These are phyloP conservation scores for Russula foetens DNA, from an alignment of 768 basidiomycete genomes.

Conservation along the genomic window DNA sequence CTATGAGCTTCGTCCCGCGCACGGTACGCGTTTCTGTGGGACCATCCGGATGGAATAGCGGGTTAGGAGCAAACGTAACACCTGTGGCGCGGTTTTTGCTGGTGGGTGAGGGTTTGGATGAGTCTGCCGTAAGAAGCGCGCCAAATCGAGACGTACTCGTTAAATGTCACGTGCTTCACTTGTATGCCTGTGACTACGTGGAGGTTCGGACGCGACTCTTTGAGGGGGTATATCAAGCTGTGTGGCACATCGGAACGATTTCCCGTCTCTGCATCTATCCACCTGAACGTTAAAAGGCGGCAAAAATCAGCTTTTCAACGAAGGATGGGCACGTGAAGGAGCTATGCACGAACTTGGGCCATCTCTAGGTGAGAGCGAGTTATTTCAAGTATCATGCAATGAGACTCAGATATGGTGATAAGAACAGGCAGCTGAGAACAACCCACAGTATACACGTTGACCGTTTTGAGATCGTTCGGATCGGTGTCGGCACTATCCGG, in stretches of 20 bases:
- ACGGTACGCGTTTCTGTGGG: neutral
- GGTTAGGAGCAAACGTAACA: slow-evolving; percentile 29
- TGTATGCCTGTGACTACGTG: slow-evolving; percentile 26
- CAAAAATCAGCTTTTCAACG: neutral
- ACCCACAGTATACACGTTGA: slow-evolving; percentile 26
- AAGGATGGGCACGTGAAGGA: neutral
- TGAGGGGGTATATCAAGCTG: slow-evolving; percentile 29
- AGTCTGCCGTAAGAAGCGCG: too few relatives aligned
- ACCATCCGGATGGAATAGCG: slow-evolving; percentile 20
- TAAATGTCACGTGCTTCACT: slow-evolving; percentile 30
- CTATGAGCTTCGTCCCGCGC: slow-evolving; percentile 31
- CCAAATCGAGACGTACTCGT: slow-evolving; percentile 28
- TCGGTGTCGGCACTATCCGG: slow-evolving; percentile 15
- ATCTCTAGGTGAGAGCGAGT: slow-evolving; percentile 32
- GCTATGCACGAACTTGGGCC: slow-evolving; percentile 38
- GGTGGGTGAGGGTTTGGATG: neutral
- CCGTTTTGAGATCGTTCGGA: slow-evolving; percentile 22
- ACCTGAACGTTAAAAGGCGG: slow-evolving; percentile 39
- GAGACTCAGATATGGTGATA: too few relatives aligned
- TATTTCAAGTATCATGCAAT: slow-evolving; percentile 3
- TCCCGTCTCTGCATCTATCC: slow-evolving; percentile 43
- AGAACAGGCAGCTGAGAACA: too few relatives aligned
- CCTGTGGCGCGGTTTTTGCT: slow-evolving; percentile 33
- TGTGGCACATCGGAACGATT: slow-evolving; percentile 48
- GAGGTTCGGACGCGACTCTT: slow-evolving; percentile 27